Evolutionary conservation across 768 basidiomycete genomes (phyloP).

Genomic region (Pisolithus albus): DNA sequence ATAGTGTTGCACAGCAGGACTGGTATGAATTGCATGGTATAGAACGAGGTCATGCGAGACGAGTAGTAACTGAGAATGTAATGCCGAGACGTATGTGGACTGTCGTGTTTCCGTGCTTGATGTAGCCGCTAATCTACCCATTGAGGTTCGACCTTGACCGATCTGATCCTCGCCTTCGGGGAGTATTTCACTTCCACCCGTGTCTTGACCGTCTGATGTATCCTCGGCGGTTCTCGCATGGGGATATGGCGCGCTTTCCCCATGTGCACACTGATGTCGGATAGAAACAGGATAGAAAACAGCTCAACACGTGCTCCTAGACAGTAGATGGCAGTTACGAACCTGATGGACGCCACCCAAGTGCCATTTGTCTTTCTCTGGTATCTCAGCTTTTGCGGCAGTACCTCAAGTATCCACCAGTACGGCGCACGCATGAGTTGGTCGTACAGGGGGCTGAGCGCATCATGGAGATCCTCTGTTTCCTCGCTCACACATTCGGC

Average conservation of each 20-base stretch:
- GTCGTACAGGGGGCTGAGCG: constrained; percentile 47
- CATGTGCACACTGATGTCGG: constrained; percentile 26
- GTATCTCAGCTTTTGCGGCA: constrained; percentile 32
- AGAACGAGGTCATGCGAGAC: too few species aligned
- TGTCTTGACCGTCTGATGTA: constrained; percentile 43
- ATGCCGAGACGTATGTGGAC: too few species aligned
- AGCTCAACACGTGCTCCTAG: not conserved
- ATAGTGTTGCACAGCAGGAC: too few species aligned
- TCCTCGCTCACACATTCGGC: too few species aligned
- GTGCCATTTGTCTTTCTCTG: constrained; percentile 18
- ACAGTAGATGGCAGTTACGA: not conserved
- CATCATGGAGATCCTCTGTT: constrained; percentile 45
- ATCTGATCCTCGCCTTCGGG: constrained; percentile 37
- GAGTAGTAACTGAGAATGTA: too few species aligned
- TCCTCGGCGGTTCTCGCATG: constrained; percentile 30
- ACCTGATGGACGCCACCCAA: constrained; percentile 15
- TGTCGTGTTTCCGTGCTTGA: not conserved
- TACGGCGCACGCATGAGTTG: constrained; percentile 38
- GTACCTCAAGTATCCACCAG: constrained; percentile 66
- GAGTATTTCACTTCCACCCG: constrained; percentile 46
- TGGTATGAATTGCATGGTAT: too few species aligned
- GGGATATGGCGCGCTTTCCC: constrained; percentile 38
- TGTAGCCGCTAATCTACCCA: constrained; percentile 33
- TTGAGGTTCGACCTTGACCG: constrained; percentile 26
- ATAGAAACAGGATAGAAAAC: too few species aligned